These are phyloP conservation scores for Tremella mesenterica DNA, from an alignment of 768 basidiomycete species.

Conservation along the genomic window DNA sequence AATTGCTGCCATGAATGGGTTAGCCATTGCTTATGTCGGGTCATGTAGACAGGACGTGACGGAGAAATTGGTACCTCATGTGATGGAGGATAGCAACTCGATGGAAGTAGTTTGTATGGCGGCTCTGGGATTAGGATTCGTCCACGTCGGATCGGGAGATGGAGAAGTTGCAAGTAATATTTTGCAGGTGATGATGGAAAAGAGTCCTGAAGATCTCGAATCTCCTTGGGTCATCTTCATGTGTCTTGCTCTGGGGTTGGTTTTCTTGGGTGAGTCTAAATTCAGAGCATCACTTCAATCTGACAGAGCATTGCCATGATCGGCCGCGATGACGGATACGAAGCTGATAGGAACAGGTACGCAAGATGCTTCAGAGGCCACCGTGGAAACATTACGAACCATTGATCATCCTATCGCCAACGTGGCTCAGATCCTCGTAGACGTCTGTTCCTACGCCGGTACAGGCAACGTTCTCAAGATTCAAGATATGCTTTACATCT, in stretches of 20 bases:
- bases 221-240: conserved; percentile 94
- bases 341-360: conserved; percentile 54
- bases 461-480: conserved; percentile 91
- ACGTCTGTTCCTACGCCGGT: conserved; percentile 88
- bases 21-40: conserved; percentile 91
- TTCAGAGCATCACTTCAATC: background rate
- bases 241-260: conserved; percentile 74
- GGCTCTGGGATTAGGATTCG: conserved; percentile 81
- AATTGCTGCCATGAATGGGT: conserved; percentile 77
- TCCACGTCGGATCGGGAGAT: conserved; percentile 89
- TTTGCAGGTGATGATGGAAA: conserved; percentile 73
- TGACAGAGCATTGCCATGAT: too few relatives aligned
- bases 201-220: conserved; percentile 55
- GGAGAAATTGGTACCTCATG: conserved; percentile 63
- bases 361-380: conserved; percentile 88
- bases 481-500: conserved; percentile 83
- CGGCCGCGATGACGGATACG: too few relatives aligned
- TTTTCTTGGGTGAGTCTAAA: conserved; percentile 67
- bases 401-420: conserved; percentile 87
- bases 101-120: conserved; percentile 85
- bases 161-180: conserved; percentile 85
- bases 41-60: conserved; percentile 80
- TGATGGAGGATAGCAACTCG: conserved; percentile 69
- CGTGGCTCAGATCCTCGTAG: conserved; percentile 82
- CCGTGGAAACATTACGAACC: conserved; percentile 82